Base-by-base conservation (phyloP, 441 rosid genomes). In the Adansonia grandidieri region DNA sequence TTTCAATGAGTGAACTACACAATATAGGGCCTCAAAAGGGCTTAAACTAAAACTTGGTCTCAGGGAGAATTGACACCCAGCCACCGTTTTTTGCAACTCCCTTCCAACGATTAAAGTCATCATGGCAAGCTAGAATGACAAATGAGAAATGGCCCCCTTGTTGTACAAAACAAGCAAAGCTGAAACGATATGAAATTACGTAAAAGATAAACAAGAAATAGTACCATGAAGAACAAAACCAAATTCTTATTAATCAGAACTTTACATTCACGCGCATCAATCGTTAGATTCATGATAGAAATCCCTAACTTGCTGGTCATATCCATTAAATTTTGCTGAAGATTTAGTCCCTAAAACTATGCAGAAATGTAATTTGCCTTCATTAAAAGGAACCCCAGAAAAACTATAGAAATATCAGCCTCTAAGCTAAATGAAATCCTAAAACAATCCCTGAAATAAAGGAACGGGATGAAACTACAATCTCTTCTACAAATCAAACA, bases 221-320 rank as follows among this genome's bases (percentile, higher is more conserved):
- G 37, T 10, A 13, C 48, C 13, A 69, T 70, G 74, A 50, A 50
- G 74, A 50, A 48, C 20, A 50, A 70, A 70, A 50, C 17, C 19
- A 70, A 6, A 66, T 9, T 66, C 50, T 66, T 24, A 17, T 66
- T 62, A 3, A 17, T 13, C 67, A 13, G 67, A 32, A 62, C 9
- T 11, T 66, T 9, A 3, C 40, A 64, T 40, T 64, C 70, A 37
- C 40, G 74, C 51, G 15, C 28, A 71, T 24, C 6, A 67, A 37
- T 10, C 17, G 37, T 28, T 15, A 28, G 50, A 9, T 54, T 37
- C 73, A 47, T n/a, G 57, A 69, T 69, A 44, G 73, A 69, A 47
- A 69, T 17, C 56, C 53, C 9, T 5, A n/a, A 20, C 57, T 45
- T 15, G 3, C 73, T 45, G n/a, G 5, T 32, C 44, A 14, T 32